Percentiles rank a stretch among this genome's conserved stretches.
phyloP scores from a whole-genome alignment of 441 rosid species.

The Croton setiger region DNA sequence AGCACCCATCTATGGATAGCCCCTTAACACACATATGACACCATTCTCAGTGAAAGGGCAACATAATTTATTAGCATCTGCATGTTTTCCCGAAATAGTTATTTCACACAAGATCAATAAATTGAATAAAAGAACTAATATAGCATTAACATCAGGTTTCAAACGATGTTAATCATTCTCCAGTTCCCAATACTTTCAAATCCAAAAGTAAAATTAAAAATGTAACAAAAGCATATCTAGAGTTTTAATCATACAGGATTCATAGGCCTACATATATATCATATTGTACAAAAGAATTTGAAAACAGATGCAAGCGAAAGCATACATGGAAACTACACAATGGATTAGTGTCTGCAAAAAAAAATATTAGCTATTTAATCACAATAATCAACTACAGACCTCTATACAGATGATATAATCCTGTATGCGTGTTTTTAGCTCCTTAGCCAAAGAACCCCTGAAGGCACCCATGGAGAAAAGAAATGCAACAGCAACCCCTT shows the following conservation, averaged over 20 bases:
- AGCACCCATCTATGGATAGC: background rate
- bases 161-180: background rate
- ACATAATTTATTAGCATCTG: background rate
- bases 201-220: background rate
- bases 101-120: background rate
- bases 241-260: too few relatives aligned
- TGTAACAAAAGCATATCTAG: background rate
- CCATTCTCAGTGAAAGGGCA: background rate
- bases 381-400: slow-evolving; percentile 34
- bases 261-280: background rate
- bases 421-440: slow-evolving; percentile 81
- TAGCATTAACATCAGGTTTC: background rate
- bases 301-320: background rate
- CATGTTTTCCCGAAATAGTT: background rate
- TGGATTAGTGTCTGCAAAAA: background rate
- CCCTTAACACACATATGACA: background rate
- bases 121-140: background rate
- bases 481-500: slow-evolving; percentile 89
- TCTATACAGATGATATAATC: slow-evolving; percentile 97
- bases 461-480: slow-evolving; percentile 86
- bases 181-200: background rate
- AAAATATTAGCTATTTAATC: background rate
- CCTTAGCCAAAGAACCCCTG: slow-evolving; percentile 84
- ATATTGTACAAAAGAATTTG: background rate
- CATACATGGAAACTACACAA: background rate